Evolutionary conservation across 2,329 filamentous ascomycete genomes (phyloP).

Genomic region (Graphiopsis chlorocephala): DNA sequence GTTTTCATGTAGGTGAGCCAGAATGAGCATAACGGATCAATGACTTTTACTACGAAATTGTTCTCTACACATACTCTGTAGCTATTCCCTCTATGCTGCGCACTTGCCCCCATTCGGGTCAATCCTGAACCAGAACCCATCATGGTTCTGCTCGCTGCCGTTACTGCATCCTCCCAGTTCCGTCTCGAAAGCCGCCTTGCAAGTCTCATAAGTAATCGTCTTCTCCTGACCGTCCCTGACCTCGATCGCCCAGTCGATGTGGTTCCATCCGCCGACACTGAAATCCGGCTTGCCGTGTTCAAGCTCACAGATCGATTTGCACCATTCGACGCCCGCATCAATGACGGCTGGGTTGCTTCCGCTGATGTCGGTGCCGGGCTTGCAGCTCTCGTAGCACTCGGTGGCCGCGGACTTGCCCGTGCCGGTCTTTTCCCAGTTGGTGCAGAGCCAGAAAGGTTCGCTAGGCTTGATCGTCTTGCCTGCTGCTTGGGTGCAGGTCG

Average conservation of each 20-base stretch:
- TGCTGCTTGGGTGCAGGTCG: conserved; percentile 4
- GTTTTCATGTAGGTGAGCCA: background rate
- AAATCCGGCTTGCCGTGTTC: background rate
- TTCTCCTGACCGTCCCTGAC: conserved; percentile 2
- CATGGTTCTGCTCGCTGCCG: conserved; percentile 13
- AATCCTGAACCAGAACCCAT: conserved; percentile 15
- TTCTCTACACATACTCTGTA: background rate
- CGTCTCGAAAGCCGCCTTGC: conserved; percentile 11
- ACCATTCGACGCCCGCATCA: background rate
- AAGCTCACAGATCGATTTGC: conserved; percentile 3
- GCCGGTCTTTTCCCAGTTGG: conserved; percentile 8
- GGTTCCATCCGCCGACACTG: background rate
- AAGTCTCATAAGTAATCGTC: conserved; percentile 10
- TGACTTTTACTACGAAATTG: background rate
- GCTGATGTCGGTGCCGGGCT: conserved; percentile 6
- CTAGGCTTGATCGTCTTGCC: conserved; percentile 7
- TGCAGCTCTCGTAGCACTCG: conserved; percentile 7
- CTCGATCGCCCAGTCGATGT: conserved; percentile 7
- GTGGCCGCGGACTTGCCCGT: background rate
- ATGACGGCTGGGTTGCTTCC: conserved; percentile 4
- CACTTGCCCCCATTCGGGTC: conserved; percentile 6
- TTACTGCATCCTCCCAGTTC: conserved; percentile 10
- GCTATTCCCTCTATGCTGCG: background rate
- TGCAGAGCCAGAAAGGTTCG: conserved; percentile 10
- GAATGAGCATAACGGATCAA: background rate